phyloP scores from a whole-genome alignment of 139 green algal species.

The Chlorella sorokiniana region DNA sequence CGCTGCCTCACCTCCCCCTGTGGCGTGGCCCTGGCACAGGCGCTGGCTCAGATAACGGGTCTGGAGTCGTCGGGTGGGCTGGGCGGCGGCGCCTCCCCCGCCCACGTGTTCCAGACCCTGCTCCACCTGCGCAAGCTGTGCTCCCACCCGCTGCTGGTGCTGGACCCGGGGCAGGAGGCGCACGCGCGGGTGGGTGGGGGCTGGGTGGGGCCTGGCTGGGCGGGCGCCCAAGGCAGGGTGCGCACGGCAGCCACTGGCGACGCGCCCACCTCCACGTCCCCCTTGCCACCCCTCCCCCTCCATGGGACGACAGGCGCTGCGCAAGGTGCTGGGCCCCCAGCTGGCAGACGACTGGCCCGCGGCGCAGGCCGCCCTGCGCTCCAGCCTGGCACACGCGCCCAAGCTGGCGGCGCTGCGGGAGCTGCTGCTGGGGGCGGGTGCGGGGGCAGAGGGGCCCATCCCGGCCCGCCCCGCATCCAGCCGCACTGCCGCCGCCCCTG shows the following conservation, averaged over 20 bases:
- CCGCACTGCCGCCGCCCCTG: not conserved
- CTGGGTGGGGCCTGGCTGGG: too few species aligned
- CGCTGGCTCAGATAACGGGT: conserved; percentile 33
- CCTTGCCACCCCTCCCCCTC: not conserved
- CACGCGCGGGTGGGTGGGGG: conserved; percentile 50
- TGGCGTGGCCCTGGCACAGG: not conserved
- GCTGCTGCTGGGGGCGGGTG: conserved; percentile 80
- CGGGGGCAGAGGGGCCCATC: not conserved
- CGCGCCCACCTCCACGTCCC: not conserved
- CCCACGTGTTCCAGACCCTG: conserved; percentile 72
- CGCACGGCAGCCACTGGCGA: not conserved
- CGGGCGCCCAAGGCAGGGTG: not conserved
- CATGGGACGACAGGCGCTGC: not conserved
- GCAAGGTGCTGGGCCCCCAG: conserved; percentile 19
- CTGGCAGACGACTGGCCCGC: conserved; percentile 24
- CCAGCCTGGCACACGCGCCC: conserved; percentile 74
- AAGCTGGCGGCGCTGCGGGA: conserved; percentile 93
- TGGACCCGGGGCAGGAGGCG: conserved; percentile 65
- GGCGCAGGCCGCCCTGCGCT: conserved; percentile 37
- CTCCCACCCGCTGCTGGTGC: conserved; percentile 90
- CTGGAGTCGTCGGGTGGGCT: not conserved
- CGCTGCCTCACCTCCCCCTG: not conserved
- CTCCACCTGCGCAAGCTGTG: conserved; percentile 95
- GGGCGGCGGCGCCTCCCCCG: conserved; percentile 29
- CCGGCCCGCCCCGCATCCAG: not conserved